Evolutionary conservation across 2,329 filamentous ascomycete genomes (phyloP).

Genomic region (Alternaria novae-zelandiae): DNA sequence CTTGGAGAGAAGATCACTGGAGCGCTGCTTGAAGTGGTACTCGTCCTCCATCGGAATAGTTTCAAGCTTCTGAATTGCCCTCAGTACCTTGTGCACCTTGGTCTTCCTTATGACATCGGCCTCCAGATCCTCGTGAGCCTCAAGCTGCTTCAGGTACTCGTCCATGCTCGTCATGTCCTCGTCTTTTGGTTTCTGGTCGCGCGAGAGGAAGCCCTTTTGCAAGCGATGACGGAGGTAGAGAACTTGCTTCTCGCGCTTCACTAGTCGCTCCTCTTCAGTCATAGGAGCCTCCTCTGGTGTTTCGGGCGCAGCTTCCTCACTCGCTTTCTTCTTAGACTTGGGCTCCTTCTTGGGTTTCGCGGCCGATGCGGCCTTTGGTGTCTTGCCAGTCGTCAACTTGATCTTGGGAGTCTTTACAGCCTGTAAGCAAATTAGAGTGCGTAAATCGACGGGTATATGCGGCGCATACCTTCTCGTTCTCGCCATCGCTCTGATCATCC

Average conservation of each 20-base stretch:
- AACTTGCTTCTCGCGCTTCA: conserved; percentile 71
- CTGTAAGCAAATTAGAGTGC: conserved; percentile 42
- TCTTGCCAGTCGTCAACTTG: conserved; percentile 52
- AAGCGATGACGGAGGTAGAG: conserved; percentile 92
- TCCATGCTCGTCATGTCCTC: conserved; percentile 82
- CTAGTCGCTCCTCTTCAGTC: conserved; percentile 61
- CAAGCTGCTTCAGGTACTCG: conserved; percentile 79
- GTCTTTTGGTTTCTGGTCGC: conserved; percentile 84
- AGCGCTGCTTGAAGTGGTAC: conserved; percentile 86
- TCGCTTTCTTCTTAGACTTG: conserved; percentile 60
- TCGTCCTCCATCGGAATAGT: conserved; percentile 82
- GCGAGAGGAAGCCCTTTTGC: conserved; percentile 88
- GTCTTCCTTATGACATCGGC: conserved; percentile 86
- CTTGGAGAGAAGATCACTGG: conserved; percentile 77
- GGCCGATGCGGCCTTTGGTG: conserved; percentile 45
- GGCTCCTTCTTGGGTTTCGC: conserved; percentile 67
- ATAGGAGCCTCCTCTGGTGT: conserved; percentile 60
- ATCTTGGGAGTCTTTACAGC: conserved; percentile 60
- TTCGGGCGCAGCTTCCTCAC: conserved; percentile 63
- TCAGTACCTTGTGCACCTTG: conserved; percentile 99
- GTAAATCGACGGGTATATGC: neutral
- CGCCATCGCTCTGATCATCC: conserved; percentile 67
- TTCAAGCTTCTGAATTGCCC: conserved; percentile 87
- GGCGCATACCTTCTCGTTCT: conserved; percentile 65
- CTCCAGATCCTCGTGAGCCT: conserved; percentile 81